phyloP scores from a whole-genome alignment of 2,329 filamentous ascomycete species.

The Penicillium frequentans region DNA sequence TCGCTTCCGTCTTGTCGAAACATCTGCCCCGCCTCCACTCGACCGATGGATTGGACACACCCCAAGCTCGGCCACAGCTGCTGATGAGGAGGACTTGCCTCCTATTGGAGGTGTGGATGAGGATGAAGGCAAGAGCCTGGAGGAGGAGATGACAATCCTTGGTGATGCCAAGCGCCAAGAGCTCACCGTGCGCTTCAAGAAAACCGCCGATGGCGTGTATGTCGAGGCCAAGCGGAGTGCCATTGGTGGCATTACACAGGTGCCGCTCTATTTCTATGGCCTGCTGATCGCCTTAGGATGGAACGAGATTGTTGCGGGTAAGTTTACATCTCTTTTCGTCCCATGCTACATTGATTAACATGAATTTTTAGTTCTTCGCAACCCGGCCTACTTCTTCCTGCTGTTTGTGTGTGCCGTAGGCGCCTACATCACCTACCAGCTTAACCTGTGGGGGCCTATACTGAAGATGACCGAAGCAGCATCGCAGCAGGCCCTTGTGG shows the following conservation, averaged over 20 bases:
- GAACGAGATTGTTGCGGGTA: slow-evolving; percentile 96
- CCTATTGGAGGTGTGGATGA: slow-evolving; percentile 94
- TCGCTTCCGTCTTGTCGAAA: slow-evolving; percentile 75
- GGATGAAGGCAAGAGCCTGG: slow-evolving; percentile 88
- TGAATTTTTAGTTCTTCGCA: slow-evolving; percentile 72
- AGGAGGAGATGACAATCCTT: slow-evolving; percentile 95
- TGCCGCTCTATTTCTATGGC: slow-evolving; percentile 93
- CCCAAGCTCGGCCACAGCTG: slow-evolving; percentile 70
- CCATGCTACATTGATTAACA: slow-evolving; percentile 1
- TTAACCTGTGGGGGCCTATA: slow-evolving; percentile 96
- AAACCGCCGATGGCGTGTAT: slow-evolving; percentile 95
- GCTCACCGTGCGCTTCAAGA: slow-evolving; percentile 92
- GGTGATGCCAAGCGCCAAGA: slow-evolving; percentile 88
- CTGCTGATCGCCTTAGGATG: slow-evolving; percentile 89
- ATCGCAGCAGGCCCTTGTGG: slow-evolving; percentile 78
- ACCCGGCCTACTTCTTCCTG: slow-evolving; percentile 89
- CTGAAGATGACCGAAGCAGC: slow-evolving; percentile 93
- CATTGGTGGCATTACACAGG: slow-evolving; percentile 90
- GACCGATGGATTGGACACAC: slow-evolving; percentile 78
- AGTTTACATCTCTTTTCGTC: slow-evolving; percentile 37
- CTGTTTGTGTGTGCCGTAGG: slow-evolving; percentile 73
- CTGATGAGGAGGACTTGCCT: slow-evolving; percentile 84
- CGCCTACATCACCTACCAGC: slow-evolving; percentile 85
- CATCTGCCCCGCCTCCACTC: slow-evolving; percentile 76
- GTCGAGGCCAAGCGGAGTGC: slow-evolving; percentile 97